Percentiles rank a stretch among this genome's conserved stretches.
phyloP scores from a whole-genome alignment of 345 rosid genomes.

The Noccaea caerulescens region DNA sequence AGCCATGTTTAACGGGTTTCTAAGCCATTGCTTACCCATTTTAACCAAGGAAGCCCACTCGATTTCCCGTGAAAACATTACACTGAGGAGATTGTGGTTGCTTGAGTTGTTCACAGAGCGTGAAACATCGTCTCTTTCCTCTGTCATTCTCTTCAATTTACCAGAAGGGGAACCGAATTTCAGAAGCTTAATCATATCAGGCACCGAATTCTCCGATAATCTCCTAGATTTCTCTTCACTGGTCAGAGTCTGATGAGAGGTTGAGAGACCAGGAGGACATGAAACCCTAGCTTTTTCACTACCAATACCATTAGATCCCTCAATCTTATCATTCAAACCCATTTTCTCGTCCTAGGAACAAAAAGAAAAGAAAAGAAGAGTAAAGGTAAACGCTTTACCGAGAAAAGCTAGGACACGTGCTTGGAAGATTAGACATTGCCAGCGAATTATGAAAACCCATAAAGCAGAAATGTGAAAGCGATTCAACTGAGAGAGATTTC shows the following conservation, averaged over 20 bases:
- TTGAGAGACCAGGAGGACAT: slow-evolving; percentile 46
- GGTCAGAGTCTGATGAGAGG: slow-evolving; percentile 32
- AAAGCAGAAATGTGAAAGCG: slow-evolving; percentile 34
- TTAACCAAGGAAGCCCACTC: slow-evolving; percentile 62
- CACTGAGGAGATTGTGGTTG: slow-evolving; percentile 52
- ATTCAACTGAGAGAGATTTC: slow-evolving; percentile 24
- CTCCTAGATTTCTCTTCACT: slow-evolving; percentile 40
- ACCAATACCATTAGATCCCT: slow-evolving; percentile 39
- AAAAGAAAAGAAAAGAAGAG: background rate
- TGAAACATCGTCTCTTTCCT: slow-evolving; percentile 65
- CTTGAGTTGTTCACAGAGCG: slow-evolving; percentile 58
- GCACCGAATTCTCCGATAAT: slow-evolving; percentile 35
- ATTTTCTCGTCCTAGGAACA: slow-evolving; percentile 36
- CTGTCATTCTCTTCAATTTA: slow-evolving; percentile 61
- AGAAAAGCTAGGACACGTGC: slow-evolving; percentile 39
- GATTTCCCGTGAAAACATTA: slow-evolving; percentile 55
- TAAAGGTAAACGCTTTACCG: slow-evolving; percentile 12
- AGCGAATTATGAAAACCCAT: slow-evolving; percentile 15
- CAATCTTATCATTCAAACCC: slow-evolving; percentile 53
- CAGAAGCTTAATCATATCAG: slow-evolving; percentile 49
- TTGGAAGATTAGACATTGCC: slow-evolving; percentile 30
- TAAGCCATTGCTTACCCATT: slow-evolving; percentile 72
- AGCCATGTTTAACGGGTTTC: slow-evolving; percentile 80
- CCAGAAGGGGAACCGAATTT: slow-evolving; percentile 65
- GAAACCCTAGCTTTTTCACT: slow-evolving; percentile 40